Base-by-base conservation (phyloP, 2,329 filamentous ascomycete genomes). In the Penicillium verrucosum region DNA sequence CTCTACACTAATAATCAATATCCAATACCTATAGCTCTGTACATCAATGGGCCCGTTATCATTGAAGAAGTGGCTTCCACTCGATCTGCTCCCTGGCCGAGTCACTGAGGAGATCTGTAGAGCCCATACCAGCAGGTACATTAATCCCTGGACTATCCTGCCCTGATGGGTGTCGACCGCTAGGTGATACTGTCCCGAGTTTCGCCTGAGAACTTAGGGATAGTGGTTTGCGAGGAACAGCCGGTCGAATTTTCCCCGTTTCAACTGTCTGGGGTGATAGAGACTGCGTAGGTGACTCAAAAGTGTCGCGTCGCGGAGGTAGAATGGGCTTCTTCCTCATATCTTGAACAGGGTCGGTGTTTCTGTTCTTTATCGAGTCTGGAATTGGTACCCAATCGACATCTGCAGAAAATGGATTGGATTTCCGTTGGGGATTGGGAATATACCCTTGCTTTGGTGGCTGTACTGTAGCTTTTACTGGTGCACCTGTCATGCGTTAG, bases 391-490 rank as follows among this genome's bases (percentile, higher is more conserved):
- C 85, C 94, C 94, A 97, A 67, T 97, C 90, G 32, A 87, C 81
- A 1, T 83, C 86, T 0, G 82, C 79, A 1, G 81, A 82, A 71
- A 95, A 97, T 0, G 94, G 94, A 67, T 97, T 97, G 0, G 89
- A 85, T 12, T 85, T 84, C 46, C 90, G 84, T 32, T 85, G 82
- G 1, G 88, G 85, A 70, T 96, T 97, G 23, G 90, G 81, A 2
- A 85, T 77, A 65, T 85, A 81, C 11, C 82, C 80, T 9, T 80
- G 77, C 38, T 81, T 80, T 0, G 91, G 89, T 9, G 89, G 85
- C 57, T 82, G 80, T 37, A 95, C 77, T 16, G 82, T 81, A 6
- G 91, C 92, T 61, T 88, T 87, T 12, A 89, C 92, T 51, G 90
- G 87, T 63, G 89, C 84, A 51, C 86, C 86, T 81, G 38, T 50